Percentiles rank a stretch among this genome's conserved stretches.
Evolutionary conservation across 1,284 basidiomycete genomes (phyloP).

Genomic region (Trametes pubescens): DNA sequence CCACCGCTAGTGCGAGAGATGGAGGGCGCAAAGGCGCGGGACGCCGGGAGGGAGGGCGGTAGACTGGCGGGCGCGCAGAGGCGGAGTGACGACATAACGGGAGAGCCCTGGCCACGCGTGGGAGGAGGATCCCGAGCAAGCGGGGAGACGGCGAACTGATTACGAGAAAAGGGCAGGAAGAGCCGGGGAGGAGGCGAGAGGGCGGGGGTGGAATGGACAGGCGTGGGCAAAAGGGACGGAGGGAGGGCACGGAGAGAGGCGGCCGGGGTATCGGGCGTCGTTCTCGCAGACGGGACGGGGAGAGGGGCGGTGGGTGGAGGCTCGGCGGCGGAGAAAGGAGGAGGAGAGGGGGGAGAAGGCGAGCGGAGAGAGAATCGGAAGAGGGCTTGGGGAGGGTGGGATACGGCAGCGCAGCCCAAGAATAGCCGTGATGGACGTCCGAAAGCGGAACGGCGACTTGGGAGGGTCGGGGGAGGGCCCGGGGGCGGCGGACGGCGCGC

Average conservation of each 20-base stretch:
- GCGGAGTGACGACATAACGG: constrained; percentile 10
- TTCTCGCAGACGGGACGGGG: constrained; percentile 1
- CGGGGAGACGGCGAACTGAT: constrained; percentile 6
- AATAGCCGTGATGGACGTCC: constrained; percentile 28
- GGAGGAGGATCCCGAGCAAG: background rate
- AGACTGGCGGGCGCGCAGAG: background rate
- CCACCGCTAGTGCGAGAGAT: constrained; percentile 13
- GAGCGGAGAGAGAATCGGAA: constrained; percentile 20
- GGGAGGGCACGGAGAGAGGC: constrained; percentile 1
- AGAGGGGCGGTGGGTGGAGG: constrained; percentile 1
- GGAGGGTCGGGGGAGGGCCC: background rate
- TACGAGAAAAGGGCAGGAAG: constrained; percentile 15
- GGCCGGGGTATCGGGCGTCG: constrained; percentile 2
- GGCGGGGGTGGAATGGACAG: constrained; percentile 7
- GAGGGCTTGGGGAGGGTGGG: constrained; percentile 15
- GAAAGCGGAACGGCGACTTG: constrained; percentile 31
- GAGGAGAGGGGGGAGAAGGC: constrained; percentile 10
- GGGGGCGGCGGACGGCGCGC: background rate
- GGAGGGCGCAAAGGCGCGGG: background rate
- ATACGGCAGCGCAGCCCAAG: constrained; percentile 25
- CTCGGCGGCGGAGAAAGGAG: constrained; percentile 27
- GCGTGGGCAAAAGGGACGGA: constrained; percentile 19
- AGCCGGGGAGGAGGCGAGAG: constrained; percentile 9
- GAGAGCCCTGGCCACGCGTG: constrained; percentile 7
- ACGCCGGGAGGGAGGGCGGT: background rate